A percentile compares a stretch with the other conserved stretches of the same genome.
phyloP scores from a whole-genome alignment of 2,329 filamentous ascomycete species.

The Coleophoma crateriformis region DNA sequence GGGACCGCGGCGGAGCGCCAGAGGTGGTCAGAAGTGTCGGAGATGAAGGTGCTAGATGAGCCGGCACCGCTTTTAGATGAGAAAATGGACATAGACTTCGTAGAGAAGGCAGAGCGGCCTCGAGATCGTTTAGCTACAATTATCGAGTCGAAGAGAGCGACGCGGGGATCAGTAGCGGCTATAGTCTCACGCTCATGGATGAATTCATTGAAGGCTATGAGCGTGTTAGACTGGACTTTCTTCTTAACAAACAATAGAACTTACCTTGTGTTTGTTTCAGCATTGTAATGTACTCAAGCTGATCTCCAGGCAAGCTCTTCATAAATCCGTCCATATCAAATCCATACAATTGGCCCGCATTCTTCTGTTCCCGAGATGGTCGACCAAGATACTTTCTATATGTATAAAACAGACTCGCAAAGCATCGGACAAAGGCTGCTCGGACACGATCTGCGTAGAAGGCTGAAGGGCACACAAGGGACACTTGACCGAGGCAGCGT shows the following conservation, averaged over 20 bases:
- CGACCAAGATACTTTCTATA: constrained; percentile 59
- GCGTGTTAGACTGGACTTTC: constrained; percentile 35
- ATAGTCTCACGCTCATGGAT: constrained; percentile 74
- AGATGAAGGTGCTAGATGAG: constrained; percentile 26
- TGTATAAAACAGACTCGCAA: constrained; percentile 61
- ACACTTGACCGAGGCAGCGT: constrained; percentile 56
- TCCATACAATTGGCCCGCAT: constrained; percentile 51
- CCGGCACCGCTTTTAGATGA: constrained; percentile 10
- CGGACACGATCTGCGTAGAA: constrained; percentile 58
- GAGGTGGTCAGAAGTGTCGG: constrained; percentile 70
- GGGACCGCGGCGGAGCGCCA: constrained; percentile 66
- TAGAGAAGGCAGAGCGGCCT: constrained; percentile 53
- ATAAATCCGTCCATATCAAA: constrained; percentile 64
- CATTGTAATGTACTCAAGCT: constrained; percentile 59
- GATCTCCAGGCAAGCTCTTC: constrained; percentile 58
- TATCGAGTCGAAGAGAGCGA: constrained; percentile 79
- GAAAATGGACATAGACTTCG: constrained; percentile 12
- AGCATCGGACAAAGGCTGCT: constrained; percentile 58
- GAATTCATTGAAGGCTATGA: constrained; percentile 69
- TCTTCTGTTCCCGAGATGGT: constrained; percentile 55
- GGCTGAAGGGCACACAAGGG: constrained; percentile 56
- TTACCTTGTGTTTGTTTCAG: constrained; percentile 63
- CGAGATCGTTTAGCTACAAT: constrained; percentile 70
- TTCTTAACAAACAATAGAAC: neutral
- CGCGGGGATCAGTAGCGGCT: constrained; percentile 53